Evolutionary conservation across 108 stramenopile genomes (phyloP).

Genomic region (Stephanodiscus minutulus): DNA sequence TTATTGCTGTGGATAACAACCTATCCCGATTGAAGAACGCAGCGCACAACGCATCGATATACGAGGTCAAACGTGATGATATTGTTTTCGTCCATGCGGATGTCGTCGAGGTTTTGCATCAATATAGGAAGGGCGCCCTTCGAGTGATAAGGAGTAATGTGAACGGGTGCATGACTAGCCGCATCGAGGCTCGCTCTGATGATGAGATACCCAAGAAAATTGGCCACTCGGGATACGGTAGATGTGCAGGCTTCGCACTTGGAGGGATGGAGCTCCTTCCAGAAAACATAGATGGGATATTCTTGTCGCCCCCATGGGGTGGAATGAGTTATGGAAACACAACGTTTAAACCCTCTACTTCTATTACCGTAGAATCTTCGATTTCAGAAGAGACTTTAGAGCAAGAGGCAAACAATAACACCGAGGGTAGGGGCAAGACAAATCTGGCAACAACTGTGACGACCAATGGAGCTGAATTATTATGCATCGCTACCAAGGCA

Average conservation of each 20-base stretch:
- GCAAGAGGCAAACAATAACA: neutral
- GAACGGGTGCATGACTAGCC: neutral
- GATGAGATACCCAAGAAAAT: neutral
- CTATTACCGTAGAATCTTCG: slow-evolving; percentile 34
- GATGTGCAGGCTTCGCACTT: slow-evolving; percentile 40
- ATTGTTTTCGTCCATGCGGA: slow-evolving; percentile 72
- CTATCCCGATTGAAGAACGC: slow-evolving; percentile 62
- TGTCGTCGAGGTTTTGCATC: slow-evolving; percentile 55
- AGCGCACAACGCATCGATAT: slow-evolving; percentile 72
- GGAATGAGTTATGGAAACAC: slow-evolving; percentile 68
- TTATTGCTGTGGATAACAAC: slow-evolving; percentile 68
- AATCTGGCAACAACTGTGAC: slow-evolving; percentile 10
- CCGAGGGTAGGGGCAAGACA: neutral
- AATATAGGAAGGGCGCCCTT: slow-evolving; percentile 33
- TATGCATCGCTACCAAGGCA: slow-evolving; percentile 49
- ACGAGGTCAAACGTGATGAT: slow-evolving; percentile 54
- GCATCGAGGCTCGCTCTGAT: neutral
- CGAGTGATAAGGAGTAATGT: slow-evolving; percentile 6
- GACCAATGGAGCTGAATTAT: slow-evolving; percentile 56
- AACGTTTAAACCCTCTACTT: slow-evolving; percentile 32
- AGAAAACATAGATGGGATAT: slow-evolving; percentile 59
- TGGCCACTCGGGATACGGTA: neutral
- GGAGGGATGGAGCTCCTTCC: slow-evolving; percentile 69
- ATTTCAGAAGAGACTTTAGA: slow-evolving; percentile 1
- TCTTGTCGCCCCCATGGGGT: slow-evolving; percentile 87